Conservation (phyloP, 345 rosid genomes). For the Eucalyptus marginata region DNA sequence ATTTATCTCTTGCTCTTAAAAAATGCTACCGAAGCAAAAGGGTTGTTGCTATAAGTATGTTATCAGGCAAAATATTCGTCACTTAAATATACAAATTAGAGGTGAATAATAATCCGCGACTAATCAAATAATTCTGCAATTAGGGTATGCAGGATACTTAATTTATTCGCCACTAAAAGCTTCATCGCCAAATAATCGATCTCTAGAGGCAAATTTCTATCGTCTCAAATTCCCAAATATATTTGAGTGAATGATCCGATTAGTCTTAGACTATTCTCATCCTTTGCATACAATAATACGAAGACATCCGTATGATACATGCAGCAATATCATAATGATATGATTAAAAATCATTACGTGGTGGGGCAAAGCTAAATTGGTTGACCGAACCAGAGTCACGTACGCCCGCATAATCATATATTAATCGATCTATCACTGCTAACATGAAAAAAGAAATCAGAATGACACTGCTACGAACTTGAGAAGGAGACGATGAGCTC, state of each 20-base stretch:
- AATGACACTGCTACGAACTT: background rate
- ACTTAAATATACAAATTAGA: background rate
- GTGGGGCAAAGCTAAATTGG: background rate
- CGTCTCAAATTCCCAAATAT: background rate
- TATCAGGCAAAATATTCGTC: background rate
- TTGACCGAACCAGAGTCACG: background rate
- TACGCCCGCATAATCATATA: background rate
- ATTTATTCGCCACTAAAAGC: background rate
- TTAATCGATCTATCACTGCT: background rate
- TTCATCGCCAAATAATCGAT: background rate
- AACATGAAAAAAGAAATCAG: background rate
- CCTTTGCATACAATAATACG: background rate
- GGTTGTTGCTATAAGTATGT: background rate
- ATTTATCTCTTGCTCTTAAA: background rate
- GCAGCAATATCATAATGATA: background rate
- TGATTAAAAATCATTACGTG: background rate
- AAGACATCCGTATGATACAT: background rate
- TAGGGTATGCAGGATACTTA: background rate
- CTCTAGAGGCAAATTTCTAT: background rate
- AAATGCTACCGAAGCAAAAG: background rate
- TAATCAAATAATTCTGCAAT: background rate
- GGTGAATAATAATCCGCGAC: background rate
- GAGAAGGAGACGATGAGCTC: background rate
- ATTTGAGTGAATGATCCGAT: background rate
- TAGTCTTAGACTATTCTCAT: background rate